Base-by-base conservation (phyloP, 2,329 filamentous ascomycete genomes). In the Niveomyces coronatus region DNA sequence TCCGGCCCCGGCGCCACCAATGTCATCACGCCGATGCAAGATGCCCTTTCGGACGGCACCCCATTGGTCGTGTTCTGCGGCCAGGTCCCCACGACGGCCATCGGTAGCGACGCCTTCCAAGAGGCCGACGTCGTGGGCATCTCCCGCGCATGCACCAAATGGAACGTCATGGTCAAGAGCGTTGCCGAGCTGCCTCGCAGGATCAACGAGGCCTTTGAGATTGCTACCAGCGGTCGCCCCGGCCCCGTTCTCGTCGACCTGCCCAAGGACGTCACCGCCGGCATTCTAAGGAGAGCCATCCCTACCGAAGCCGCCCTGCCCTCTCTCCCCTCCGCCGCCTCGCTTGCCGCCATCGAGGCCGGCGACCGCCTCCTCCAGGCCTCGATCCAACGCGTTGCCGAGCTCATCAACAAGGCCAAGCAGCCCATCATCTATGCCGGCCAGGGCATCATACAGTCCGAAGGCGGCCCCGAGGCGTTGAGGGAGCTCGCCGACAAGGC, bases 81-180 rank as follows among this genome's bases (percentile, higher is more conserved):
- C 35, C 91, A 98, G 75, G 91, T 98, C 44, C 72, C 78, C 7
- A 96, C 89, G 24, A 78, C 74, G 32, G 83, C 86, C 39, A 95
- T 96, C 61, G 91, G 91, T 45, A 93, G 84, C 45, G 89, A 96
- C 59, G 86, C 87, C 40, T 96, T 96, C 73, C 91, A 98, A 60
- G 91, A 96, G 64, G 88, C 87, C 42, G 91, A 98, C 56, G 80
- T 94, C 24, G 71, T 95, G 43, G 89, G 89, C 49, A 96, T 98
- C 60, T 94, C 86, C 23, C 76, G 89, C 53, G 80, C 88, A 15
- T 95, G 88, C 71, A 95, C 88, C 50, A 96, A 96, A 69, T 98
- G 91, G 91, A 96, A 96, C 53, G 86, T 94, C 44, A 93, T 96
- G 87, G 86, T 95, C 34, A 95, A 93, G 73, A 89, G 82, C 59